Percentiles rank a stretch among this genome's conserved stretches.
Conservation (phyloP, 768 basidiomycete species). For the Ramaria rubella region DNA sequence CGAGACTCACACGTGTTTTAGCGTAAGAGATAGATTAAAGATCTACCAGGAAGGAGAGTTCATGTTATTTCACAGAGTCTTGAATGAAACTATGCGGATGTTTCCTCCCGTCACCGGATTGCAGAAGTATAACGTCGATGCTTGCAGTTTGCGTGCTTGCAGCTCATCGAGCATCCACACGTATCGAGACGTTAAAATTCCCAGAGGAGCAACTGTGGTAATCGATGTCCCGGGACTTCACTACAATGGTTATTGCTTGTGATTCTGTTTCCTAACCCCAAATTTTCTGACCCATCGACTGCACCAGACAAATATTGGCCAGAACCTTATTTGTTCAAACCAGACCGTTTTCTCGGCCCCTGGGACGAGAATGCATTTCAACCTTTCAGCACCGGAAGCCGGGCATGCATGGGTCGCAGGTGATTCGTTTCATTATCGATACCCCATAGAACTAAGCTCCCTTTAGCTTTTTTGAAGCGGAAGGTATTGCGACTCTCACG, state of each 20-base stretch:
- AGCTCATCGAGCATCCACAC: background rate
- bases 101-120: background rate
- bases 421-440: background rate
- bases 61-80: background rate
- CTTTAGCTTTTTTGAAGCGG: constrained; percentile 9
- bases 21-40: background rate
- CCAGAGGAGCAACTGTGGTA: background rate
- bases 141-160: background rate
- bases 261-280: background rate
- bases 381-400: constrained; percentile 2
- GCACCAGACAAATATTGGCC: constrained; percentile 3
- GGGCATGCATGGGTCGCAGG: constrained; percentile 1
- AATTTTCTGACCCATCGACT: background rate
- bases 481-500: background rate
- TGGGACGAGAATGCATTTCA: constrained; percentile 5
- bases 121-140: background rate
- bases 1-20: background rate
- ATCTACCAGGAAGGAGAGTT: background rate
- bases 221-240: background rate
- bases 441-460: no score
- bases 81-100: constrained; percentile 8
- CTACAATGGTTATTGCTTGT: background rate
- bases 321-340: constrained; percentile 7
- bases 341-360: constrained; percentile 4
- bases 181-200: background rate